Evolutionary conservation across 164 flowering plant species (phyloP), one percentile per base, ranked within the genome.

Genomic region (Saururus chinensis): DNA sequence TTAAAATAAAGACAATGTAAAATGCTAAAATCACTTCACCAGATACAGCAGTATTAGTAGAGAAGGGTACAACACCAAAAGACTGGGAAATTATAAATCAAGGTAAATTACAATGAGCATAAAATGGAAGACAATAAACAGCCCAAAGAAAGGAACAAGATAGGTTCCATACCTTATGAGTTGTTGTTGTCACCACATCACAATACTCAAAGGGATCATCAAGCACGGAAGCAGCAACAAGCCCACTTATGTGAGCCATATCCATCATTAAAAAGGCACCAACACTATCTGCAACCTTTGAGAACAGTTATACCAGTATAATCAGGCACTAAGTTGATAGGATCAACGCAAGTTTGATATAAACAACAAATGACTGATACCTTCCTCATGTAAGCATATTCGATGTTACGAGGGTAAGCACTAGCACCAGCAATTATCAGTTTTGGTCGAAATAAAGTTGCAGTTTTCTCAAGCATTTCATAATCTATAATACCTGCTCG

Each of bases 191-290:
- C 26, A 91, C 96, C 73, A 91, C 78, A 74, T 91, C 98, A 78
- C 89, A 88, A 60, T 69, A 91, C 74, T 92, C 88, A 77, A 92
- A 92, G 25, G 98, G 98, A 71, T 92, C 68, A 63, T 79, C 88
- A 75, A 88, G 81, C 51, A 92, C 98, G 63, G 93, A 81, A 66
- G 98, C 96, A 78, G 96, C 88, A 77, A 87, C 92, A 51, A 92
- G 86, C 19, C 96, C 96, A 74, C 96, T 87, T 57, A 92, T 87
- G 72, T 92, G 98, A 73, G 96, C 98, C 98, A 92, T 92, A 68
- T 92, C 96, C 92, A 86, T 86, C 95, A 92, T 86, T n/a, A 92
- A 84, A 61, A 92, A 89, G 70, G 98, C 93, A 65, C 92, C 96
- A 59, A 81, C 92, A 68, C 81, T 65, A 82, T 89, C 93, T 24